These are phyloP conservation scores for Russula sp. DNA, from an alignment of 768 basidiomycete genomes.

Conservation along the genomic window DNA sequence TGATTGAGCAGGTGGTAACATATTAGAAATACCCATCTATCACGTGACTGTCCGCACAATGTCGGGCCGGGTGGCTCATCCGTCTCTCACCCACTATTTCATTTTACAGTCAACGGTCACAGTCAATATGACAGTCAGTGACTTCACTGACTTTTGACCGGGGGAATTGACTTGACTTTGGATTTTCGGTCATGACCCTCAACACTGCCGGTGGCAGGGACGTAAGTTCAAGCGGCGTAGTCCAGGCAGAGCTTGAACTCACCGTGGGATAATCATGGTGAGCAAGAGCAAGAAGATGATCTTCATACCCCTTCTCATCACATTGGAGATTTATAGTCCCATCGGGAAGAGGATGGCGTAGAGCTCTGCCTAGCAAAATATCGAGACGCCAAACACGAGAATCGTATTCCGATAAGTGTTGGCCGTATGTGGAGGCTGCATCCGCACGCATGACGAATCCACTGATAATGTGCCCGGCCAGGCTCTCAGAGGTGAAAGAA, in stretches of 20 bases:
- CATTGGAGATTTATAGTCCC: slow-evolving; percentile 42
- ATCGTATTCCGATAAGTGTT: slow-evolving; percentile 49
- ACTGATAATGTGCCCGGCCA: slow-evolving; percentile 66
- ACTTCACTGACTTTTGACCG: too few species aligned
- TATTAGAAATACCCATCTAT: too few species aligned
- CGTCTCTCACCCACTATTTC: too few species aligned
- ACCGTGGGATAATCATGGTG: slow-evolving; percentile 40
- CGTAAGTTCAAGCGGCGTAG: slow-evolving; percentile 32
- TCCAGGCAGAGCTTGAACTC: slow-evolving; percentile 40
- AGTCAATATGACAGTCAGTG: too few species aligned
- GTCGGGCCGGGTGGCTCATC: too few species aligned
- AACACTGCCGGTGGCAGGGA: too few species aligned
- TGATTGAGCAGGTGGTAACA: too few species aligned
- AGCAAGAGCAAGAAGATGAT: slow-evolving; percentile 36
- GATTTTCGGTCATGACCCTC: too few species aligned
- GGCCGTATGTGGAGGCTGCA: slow-evolving; percentile 86
- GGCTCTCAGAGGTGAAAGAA: slow-evolving; percentile 36
- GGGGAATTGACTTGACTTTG: too few species aligned
- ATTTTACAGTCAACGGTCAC: too few species aligned
- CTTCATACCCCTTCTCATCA: slow-evolving; percentile 29
- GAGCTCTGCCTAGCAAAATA: slow-evolving; percentile 73
- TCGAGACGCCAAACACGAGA: slow-evolving; percentile 52
- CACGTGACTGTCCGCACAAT: too few species aligned
- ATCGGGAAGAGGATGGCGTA: slow-evolving; percentile 75
- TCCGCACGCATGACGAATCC: slow-evolving; percentile 71